Base-by-base conservation (phyloP, 768 basidiomycete species). In the Heimioporus sp. region DNA sequence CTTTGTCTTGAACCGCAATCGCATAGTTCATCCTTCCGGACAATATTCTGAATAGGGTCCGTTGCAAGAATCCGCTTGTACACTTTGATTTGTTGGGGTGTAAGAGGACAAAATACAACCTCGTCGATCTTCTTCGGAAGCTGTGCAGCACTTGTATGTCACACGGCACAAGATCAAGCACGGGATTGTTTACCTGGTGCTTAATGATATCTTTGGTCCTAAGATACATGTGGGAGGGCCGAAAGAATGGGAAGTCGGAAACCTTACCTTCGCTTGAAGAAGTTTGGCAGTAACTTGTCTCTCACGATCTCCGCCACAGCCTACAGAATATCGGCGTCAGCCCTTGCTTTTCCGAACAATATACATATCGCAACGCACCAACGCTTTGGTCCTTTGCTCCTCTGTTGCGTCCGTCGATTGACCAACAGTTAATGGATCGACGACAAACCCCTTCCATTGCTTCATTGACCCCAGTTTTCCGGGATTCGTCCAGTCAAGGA, bases 101-200 rank as follows among this genome's bases (percentile, higher is more conserved):
- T 89, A 44, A 98, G 72, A 15, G 93, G 95, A 62, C 96, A 99
- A 62, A 98, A 96, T 6, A 97, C 92, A 13, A 98, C 89, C 62
- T 92, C 76, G 58, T 99, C 96, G 0, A 79, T 79, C 73, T 99
- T 99, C 54, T 77, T 76, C 1, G 96, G 96, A 3, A 98, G 76
- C 87, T 95, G 60, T 3, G 36, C 13, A 42, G 55, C 7, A 12
- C 28, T 46, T 21, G 16, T 53, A 17, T 34, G 17, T 46, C 20
- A 32, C 1, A 30, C 13, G 19, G 31, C 10, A 28, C 10, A 3
- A 20, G 37, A 32, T 19, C 19, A 34, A 24, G 35, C n/a, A 17
- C 20, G 2, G 2, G 5, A n/a, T 28, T 21, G 40, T 48, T 24
- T 58, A 82, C 86, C 71, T 87, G 87, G 51, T 83, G 68, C 57